phyloP scores from a whole-genome alignment of 352 stramenopile genomes.

The Phytophthora colocasiae region DNA sequence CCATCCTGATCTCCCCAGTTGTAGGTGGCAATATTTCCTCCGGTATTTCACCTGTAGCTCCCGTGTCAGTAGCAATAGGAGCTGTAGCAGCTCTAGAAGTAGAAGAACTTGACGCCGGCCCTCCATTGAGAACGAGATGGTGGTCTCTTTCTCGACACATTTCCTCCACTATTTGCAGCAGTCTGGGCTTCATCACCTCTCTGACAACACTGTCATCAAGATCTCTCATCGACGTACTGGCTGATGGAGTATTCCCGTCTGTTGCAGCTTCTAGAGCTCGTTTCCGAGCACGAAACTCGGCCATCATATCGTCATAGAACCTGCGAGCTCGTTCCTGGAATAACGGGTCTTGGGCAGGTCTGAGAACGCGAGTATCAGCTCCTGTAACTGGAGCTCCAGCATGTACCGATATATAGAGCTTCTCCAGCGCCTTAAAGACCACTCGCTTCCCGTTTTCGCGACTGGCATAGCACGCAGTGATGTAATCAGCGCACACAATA shows the following conservation, averaged over 20 bases:
- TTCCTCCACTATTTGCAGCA: slow-evolving; percentile 81
- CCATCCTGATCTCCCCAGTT: slow-evolving; percentile 81
- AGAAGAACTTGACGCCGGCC: not conserved
- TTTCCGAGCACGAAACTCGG: slow-evolving; percentile 50
- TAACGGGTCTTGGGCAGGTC: slow-evolving; percentile 46
- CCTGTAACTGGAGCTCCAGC: slow-evolving; percentile 33
- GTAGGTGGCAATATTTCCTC: slow-evolving; percentile 30
- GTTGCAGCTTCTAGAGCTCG: slow-evolving; percentile 28
- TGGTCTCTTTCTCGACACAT: slow-evolving; percentile 74
- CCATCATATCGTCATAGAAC: slow-evolving; percentile 73
- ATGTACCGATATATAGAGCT: slow-evolving; percentile 82
- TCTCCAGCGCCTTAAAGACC: slow-evolving; percentile 78
- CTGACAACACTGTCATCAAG: slow-evolving; percentile 66
- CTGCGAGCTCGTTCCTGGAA: slow-evolving; percentile 58
- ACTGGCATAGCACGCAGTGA: slow-evolving; percentile 86
- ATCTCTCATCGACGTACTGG: slow-evolving; percentile 31
- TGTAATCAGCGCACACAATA: slow-evolving; percentile 86
- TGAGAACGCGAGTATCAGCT: slow-evolving; percentile 14
- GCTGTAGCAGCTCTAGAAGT: slow-evolving; percentile 18
- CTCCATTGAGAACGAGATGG: slow-evolving; percentile 26
- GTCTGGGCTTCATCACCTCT: slow-evolving; percentile 78
- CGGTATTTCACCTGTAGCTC: slow-evolving; percentile 3
- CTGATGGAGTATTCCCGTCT: slow-evolving; percentile 12
- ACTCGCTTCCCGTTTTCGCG: slow-evolving; percentile 86
- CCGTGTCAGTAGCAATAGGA: slow-evolving; percentile 5